Evolutionary conservation across 495 filamentous ascomycete species (phyloP).

Genomic region (Beverwykella pulmonaria): DNA sequence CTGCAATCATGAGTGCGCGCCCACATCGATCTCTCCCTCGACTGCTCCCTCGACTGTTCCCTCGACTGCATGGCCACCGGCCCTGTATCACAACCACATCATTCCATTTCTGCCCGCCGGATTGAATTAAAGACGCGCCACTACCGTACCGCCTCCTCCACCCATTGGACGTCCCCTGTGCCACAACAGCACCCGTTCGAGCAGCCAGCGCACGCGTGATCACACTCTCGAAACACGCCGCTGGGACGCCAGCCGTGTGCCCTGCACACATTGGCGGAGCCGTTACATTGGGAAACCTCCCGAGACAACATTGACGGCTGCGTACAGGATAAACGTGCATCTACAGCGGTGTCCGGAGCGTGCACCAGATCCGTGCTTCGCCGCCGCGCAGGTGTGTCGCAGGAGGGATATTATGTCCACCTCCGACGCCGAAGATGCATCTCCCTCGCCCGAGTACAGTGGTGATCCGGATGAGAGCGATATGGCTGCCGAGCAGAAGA

Average conservation of each 20-base stretch:
- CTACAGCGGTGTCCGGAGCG: slow-evolving; percentile 28
- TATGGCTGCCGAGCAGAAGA: slow-evolving; percentile 58
- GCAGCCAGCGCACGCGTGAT: slow-evolving; percentile 41
- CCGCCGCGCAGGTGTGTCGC: slow-evolving; percentile 27
- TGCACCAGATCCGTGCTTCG: slow-evolving; percentile 27
- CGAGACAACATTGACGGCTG: slow-evolving; percentile 40
- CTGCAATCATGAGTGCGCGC: slow-evolving; percentile 28
- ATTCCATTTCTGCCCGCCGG: slow-evolving; percentile 40
- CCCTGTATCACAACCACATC: slow-evolving; percentile 36
- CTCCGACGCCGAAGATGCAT: slow-evolving; percentile 54
- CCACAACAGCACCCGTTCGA: slow-evolving; percentile 37
- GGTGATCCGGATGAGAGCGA: slow-evolving; percentile 54
- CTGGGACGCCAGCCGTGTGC: slow-evolving; percentile 32
- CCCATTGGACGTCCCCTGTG: slow-evolving; percentile 30
- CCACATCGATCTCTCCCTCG: slow-evolving; percentile 30
- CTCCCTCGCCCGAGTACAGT: slow-evolving; percentile 54
- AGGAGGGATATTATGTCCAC: slow-evolving; percentile 54
- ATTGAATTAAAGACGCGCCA: slow-evolving; percentile 29
- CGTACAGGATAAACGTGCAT: slow-evolving; percentile 45
- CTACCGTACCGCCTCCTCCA: slow-evolving; percentile 4
- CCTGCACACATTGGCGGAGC: slow-evolving; percentile 30
- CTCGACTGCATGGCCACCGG: slow-evolving; percentile 39
- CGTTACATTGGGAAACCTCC: slow-evolving; percentile 19
- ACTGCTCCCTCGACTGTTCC: slow-evolving; percentile 33
- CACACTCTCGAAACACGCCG: slow-evolving; percentile 38